Evolutionary conservation across 2,329 filamentous ascomycete genomes (phyloP).

Genomic region (Myriosclerotinia duriaeana): DNA sequence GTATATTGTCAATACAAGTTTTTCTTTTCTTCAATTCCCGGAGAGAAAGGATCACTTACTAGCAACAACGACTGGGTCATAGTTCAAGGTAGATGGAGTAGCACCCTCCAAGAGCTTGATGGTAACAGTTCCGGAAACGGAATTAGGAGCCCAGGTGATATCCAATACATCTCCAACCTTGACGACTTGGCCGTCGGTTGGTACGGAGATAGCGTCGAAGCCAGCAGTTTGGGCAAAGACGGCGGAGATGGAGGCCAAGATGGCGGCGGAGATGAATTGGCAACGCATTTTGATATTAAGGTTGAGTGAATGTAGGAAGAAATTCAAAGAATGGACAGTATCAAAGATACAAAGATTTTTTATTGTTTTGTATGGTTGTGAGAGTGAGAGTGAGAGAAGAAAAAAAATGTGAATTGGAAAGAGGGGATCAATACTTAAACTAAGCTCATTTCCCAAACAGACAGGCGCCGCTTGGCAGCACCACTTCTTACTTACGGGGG

Average conservation of each 20-base stretch:
- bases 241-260: constrained; percentile 34
- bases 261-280: constrained; percentile 34
- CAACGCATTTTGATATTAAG: constrained; percentile 35
- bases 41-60: constrained; percentile 46
- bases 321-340: constrained; percentile 37
- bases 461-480: constrained; percentile 13
- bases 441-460: constrained; percentile 6
- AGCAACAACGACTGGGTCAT: constrained; percentile 47
- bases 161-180: constrained; percentile 50
- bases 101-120: constrained; percentile 57
- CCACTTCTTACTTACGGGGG: constrained; percentile 10
- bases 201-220: constrained; percentile 56
- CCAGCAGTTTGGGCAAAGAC: constrained; percentile 53
- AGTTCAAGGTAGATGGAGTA: constrained; percentile 46
- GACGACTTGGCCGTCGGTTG: constrained; percentile 47
- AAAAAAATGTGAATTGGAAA: background rate
- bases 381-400: background rate
- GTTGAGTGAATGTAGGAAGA: background rate
- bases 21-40: background rate
- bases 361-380: constrained; percentile 6
- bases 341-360: constrained; percentile 34
- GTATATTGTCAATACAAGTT: constrained; percentile 26
- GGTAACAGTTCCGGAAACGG: constrained; percentile 48
- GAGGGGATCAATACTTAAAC: constrained; percentile 12
- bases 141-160: constrained; percentile 51